Evolutionary conservation across 108 stramenopile species (phyloP), one percentile per base, ranked within the genome.

Genomic region (Pseudonitzschia pungens): DNA sequence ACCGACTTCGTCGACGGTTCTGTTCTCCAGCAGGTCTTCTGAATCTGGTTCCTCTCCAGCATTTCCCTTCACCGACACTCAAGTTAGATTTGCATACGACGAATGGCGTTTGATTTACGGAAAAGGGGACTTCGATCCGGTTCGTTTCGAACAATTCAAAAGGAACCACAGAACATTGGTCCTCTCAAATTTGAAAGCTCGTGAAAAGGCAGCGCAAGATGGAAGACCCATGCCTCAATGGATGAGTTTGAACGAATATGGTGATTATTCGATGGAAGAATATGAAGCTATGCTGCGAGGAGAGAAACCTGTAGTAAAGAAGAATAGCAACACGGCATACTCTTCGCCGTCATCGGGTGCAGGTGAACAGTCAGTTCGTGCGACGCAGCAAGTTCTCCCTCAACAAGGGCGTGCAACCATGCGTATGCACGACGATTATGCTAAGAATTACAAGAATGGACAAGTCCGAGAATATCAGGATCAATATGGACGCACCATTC

Each of bases 191-290:
- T 79, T 95, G 20, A 71, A 86, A 59, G 84, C 86, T 18, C 86
- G 82, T 26, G 89, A 94, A n/a, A 59, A 69, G 3, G 77, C 80
- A 57, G 70, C 87, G 53, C 81, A 87, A 22, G 73, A 57, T 1
- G 88, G 83, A 16, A 71, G 82, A 15, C 68, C 77, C 16, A 22
- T 44, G 31, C 83, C 86, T 1, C 62, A 52, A 45, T 78, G 85
- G 76, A 72, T 93, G 77, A 81, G 78, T 15, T 71, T 94, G 68
- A 94, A 94, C 76, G 89, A 90, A 64, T 90, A 77, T 67, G 93
- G 89, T 26, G 93, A 94, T 66, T 87, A 82, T 72, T 84, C 91
- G 3, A 83, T 79, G 53, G 88, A 77, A n/a, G 93, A 94, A 79
- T 94, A 85, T 69, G 54, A 79, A 64, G 78, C 48, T 33, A 72